phyloP scores from a whole-genome alignment of 345 rosid genomes.

The Brassica napus region DNA sequence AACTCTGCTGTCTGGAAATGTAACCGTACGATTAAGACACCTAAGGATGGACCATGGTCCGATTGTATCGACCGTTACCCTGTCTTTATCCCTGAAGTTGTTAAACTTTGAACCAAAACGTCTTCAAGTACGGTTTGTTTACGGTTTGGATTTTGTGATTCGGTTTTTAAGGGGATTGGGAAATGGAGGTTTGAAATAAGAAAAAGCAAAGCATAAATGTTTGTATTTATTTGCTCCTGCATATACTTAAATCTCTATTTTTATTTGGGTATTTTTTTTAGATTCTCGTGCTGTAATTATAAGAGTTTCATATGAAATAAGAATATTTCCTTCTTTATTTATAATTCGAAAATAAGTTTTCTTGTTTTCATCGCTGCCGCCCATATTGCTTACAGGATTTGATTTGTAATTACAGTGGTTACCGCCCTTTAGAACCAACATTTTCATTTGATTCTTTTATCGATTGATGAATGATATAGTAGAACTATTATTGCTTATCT shows the following conservation, averaged over 20 bases:
- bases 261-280: slow-evolving; percentile 21
- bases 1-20: slow-evolving; percentile 94
- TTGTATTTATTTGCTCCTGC: slow-evolving; percentile 32
- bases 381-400: not conserved
- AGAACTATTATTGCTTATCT: not conserved
- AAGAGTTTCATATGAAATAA: slow-evolving; percentile 25
- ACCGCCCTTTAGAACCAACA: not conserved
- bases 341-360: not conserved
- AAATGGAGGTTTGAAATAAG: slow-evolving; percentile 18
- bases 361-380: slow-evolving; percentile 29
- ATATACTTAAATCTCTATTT: slow-evolving; percentile 31
- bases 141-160: slow-evolving; percentile 1
- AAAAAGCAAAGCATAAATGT: slow-evolving; percentile 34
- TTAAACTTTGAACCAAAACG: slow-evolving; percentile 50
- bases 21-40: slow-evolving; percentile 58
- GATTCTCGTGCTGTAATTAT: slow-evolving; percentile 37
- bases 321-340: slow-evolving; percentile 1
- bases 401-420: not conserved
- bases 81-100: slow-evolving; percentile 73
- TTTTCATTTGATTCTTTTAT: not conserved
- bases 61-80: slow-evolving; percentile 77
- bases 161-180: slow-evolving; percentile 16
- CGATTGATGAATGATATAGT: not conserved
- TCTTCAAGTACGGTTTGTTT: not conserved
- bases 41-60: slow-evolving; percentile 64